phyloP scores from a whole-genome alignment of 306 rosid genomes.

The Ammopiptanthus mongolicus region DNA sequence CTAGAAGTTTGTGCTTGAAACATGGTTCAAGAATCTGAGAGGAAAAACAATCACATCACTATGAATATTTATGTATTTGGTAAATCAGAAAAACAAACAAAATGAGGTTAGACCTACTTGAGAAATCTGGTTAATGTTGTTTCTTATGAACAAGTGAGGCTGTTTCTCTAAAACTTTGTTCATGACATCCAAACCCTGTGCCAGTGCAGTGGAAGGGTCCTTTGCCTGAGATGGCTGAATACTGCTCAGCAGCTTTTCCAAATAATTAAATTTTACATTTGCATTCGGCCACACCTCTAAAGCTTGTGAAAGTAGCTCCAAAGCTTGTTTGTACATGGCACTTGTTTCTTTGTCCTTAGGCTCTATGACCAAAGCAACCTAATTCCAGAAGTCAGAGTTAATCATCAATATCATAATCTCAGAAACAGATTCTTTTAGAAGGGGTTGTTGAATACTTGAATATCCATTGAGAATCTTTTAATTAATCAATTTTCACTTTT shows the following conservation, averaged over 20 bases:
- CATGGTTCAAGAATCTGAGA: conserved; percentile 96
- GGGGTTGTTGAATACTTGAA: not conserved
- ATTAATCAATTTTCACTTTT: not conserved
- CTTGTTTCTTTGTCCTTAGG: conserved; percentile 98
- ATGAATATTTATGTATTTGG: not conserved
- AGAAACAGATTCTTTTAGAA: not conserved
- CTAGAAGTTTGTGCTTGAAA: conserved; percentile 88
- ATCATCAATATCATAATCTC: conserved; percentile 1
- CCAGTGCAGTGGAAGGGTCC: conserved; percentile 97
- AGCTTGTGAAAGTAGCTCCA: conserved; percentile 94
- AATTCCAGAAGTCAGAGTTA: conserved; percentile 25
- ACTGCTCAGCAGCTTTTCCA: conserved; percentile 92
- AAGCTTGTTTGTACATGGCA: conserved; percentile 92
- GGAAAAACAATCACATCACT: conserved; percentile 20
- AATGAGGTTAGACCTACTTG: conserved; percentile 54
- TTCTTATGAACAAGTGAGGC: conserved; percentile 89
- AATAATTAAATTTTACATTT: conserved; percentile 90
- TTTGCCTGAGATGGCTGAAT: conserved; percentile 97
- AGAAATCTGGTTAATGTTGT: conserved; percentile 91
- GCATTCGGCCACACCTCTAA: conserved; percentile 99
- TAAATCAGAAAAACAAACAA: conserved; percentile 4
- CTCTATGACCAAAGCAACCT: conserved; percentile 98
- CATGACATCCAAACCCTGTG: conserved; percentile 99
- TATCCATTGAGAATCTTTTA: conserved; percentile 6
- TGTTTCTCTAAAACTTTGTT: conserved; percentile 98